A percentile compares a stretch with the other conserved stretches of the same genome.
Conservation (phyloP, 2,329 filamentous ascomycete genomes). For the Remersonia thermophila region DNA sequence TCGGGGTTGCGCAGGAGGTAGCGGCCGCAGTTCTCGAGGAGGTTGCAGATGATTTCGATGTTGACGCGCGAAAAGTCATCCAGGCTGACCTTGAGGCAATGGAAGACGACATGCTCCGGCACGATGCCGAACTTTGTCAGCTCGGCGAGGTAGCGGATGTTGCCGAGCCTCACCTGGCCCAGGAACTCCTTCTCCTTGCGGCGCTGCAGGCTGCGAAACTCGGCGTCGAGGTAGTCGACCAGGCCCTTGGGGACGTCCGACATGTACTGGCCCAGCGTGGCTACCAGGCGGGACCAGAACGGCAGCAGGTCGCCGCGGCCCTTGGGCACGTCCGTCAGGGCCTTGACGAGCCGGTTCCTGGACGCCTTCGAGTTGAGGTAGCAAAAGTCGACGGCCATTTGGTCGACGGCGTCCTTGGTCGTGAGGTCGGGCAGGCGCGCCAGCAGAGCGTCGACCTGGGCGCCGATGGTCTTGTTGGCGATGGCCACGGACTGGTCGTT, state of each 20-base stretch:
- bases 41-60: constrained; percentile 93
- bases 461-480: constrained; percentile 93
- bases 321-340: constrained; percentile 87
- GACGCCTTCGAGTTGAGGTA: constrained; percentile 98
- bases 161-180: constrained; percentile 82
- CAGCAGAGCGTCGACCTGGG: constrained; percentile 85
- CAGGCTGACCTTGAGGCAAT: constrained; percentile 92
- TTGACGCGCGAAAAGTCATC: constrained; percentile 99
- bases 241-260: constrained; percentile 85
- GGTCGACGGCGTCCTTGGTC: constrained; percentile 82
- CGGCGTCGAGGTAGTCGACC: constrained; percentile 84
- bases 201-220: constrained; percentile 90
- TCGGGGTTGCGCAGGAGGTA: constrained; percentile 88
- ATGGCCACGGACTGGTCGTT: constrained; percentile 91
- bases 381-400: constrained; percentile 91
- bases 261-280: constrained; percentile 88
- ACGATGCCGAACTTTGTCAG: constrained; percentile 97
- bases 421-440: constrained; percentile 82
- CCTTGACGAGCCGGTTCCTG: constrained; percentile 83
- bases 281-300: constrained; percentile 82
- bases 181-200: constrained; percentile 97
- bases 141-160: constrained; percentile 95
- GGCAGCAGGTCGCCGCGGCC: constrained; percentile 84
- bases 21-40: constrained; percentile 90
- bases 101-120: constrained; percentile 96